Base-by-base conservation (phyloP, 371 early-diverging fungal genomes). In the Thermomucor indicae-seudaticae region DNA sequence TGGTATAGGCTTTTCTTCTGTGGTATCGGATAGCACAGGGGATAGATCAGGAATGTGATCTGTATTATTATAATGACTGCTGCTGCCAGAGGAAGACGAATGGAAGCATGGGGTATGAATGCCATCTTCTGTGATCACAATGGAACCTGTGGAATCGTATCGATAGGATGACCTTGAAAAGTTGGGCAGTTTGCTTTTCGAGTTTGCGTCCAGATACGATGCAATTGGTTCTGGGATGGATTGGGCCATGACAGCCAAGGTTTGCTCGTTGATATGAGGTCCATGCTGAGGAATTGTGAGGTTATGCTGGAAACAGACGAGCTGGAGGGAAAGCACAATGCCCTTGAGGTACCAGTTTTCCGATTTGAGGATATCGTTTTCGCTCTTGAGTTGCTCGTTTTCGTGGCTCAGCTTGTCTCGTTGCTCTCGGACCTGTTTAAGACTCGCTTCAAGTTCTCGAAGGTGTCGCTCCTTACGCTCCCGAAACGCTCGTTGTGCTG, bases 401-500 rank as follows among this genome's bases (percentile, higher is more conserved):
- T 86, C 86, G 24, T 59, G 27, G 6, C 53, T 46, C 8, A 70
- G 42, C 39, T 72, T 67, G 43, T 83, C 69, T 50, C 81, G 67
- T 44, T 70, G 75, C 25, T 84, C 81, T 27, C 75, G 66, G n/a
- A 90, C 70, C 28, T 81, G 79, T 55, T 80, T 80, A 44, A 89
- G 80, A 6, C 76, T 64, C 23, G 66, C 64, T 63, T 90, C 90
- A 6, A 90, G 70, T 12, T 83, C 78, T 38, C 75, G 63, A 29
- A 90, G 69, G 51, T 89, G 86, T 43, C 79, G 60, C 57, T 89
- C 88, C 60, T 87, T 89, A 43, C 91, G 82, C 54, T 89, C 88
- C 37, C 91, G 71, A 60, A 90, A 90, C 1, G 91, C 91, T 23
- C 91, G 76, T 62, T 90, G 91, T 0, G 91, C 91, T 5, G 88